Evolutionary conservation across 129 eudicot genomes (phyloP).

Genomic region (Centella asiatica): DNA sequence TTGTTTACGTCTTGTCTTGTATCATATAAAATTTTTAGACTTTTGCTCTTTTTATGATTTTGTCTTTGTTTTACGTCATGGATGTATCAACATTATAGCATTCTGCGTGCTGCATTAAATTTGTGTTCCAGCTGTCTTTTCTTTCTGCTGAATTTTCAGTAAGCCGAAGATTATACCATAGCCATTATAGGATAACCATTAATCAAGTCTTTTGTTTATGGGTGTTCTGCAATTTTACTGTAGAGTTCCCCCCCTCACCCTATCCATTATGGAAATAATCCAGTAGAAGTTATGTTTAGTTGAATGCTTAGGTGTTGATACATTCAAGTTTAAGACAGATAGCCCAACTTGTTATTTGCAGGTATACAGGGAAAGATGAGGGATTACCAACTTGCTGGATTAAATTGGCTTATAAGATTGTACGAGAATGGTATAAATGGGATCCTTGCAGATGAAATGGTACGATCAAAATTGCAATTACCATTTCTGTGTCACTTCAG

Average conservation of each 20-base stretch:
- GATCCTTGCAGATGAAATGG: slow-evolving; percentile 99
- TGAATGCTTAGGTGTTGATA: background rate
- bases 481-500: background rate
- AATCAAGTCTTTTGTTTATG: background rate
- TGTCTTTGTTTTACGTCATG: too few species aligned
- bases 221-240: too few species aligned
- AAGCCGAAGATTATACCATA: background rate
- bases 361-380: slow-evolving; percentile 99
- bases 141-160: background rate
- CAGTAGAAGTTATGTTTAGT: background rate
- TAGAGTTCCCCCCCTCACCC: too few species aligned
- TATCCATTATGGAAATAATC: background rate
- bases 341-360: slow-evolving; percentile 16
- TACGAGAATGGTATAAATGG: slow-evolving; percentile 98
- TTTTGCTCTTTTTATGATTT: too few species aligned
- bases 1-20: background rate
- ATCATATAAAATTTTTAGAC: too few species aligned
- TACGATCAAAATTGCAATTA: slow-evolving; percentile 8
- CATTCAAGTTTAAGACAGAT: background rate
- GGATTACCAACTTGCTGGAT: slow-evolving; percentile 99
- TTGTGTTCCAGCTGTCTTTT: background rate
- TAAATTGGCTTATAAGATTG: slow-evolving; percentile 86
- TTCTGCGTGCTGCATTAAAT: background rate
- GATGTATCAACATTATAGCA: too few species aligned
- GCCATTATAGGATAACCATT: background rate